A percentile compares a stretch with the other conserved stretches of the same genome.
phyloP scores from a whole-genome alignment of 257 asterid species.

The Solanum neorickii region DNA sequence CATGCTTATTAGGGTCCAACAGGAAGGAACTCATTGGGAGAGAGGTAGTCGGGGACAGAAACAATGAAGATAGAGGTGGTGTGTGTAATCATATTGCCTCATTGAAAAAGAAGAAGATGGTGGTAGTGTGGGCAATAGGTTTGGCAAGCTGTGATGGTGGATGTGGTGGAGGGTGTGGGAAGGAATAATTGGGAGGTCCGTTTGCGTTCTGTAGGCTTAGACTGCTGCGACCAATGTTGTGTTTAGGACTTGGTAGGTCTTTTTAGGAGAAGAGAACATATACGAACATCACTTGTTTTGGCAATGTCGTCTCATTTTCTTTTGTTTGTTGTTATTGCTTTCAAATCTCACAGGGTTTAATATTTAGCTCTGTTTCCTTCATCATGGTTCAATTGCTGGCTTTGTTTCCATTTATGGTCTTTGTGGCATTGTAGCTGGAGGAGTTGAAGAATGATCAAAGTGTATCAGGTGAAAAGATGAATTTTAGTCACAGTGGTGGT shows the following conservation, averaged over 20 bases:
- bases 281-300: background rate
- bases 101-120: background rate
- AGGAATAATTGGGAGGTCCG: background rate
- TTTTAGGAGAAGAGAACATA: background rate
- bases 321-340: background rate
- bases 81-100: background rate
- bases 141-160: background rate
- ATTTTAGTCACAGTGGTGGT: constrained; percentile 4
- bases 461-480: constrained; percentile 16
- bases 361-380: background rate
- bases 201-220: background rate
- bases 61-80: background rate
- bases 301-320: background rate
- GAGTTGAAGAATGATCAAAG: constrained; percentile 39
- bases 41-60: background rate
- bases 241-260: background rate
- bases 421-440: constrained; percentile 42
- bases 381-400: background rate
- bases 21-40: background rate
- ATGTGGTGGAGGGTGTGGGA: background rate
- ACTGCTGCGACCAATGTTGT: background rate
- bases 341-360: background rate
- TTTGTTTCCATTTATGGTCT: background rate
- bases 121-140: background rate
- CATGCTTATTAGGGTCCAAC: background rate